phyloP scores from a whole-genome alignment of 2,329 filamentous ascomycete species.

The Cordyceps javanica region DNA sequence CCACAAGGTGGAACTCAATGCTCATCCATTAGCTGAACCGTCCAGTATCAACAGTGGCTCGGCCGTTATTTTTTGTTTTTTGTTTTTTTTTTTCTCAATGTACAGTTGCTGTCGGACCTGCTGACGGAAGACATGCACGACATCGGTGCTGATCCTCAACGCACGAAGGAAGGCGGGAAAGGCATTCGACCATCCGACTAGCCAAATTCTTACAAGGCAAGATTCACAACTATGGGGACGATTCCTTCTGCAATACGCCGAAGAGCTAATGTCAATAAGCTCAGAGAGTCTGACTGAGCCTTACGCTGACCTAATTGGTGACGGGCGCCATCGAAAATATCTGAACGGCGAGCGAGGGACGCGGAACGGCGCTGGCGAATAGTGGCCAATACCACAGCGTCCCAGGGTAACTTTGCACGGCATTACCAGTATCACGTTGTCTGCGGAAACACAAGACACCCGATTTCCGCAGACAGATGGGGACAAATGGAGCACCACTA shows the following conservation, averaged over 20 bases:
- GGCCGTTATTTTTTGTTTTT: too few species aligned
- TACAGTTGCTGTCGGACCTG: constrained; percentile 2
- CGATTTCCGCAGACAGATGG: not conserved
- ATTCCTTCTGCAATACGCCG: not conserved
- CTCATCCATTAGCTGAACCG: not conserved
- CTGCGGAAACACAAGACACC: not conserved
- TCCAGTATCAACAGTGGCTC: not conserved
- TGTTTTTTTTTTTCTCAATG: too few species aligned
- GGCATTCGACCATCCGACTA: not conserved
- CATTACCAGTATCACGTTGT: too few species aligned
- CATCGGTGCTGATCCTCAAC: not conserved
- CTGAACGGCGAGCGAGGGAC: not conserved
- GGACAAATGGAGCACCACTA: not conserved
- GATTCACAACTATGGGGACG: too few species aligned
- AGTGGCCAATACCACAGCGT: not conserved
- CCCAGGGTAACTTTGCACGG: too few species aligned
- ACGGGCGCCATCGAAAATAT: not conserved
- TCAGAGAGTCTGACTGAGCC: not conserved
- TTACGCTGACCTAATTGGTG: not conserved
- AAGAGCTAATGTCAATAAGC: not conserved
- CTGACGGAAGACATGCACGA: constrained; percentile 5
- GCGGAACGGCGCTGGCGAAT: not conserved
- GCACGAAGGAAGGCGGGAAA: not conserved
- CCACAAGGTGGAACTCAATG: constrained; percentile 1
- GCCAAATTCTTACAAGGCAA: not conserved